A percentile compares a stretch with the other conserved stretches of the same genome.
These are phyloP conservation scores for Penicillium nucicola DNA, from an alignment of 495 filamentous ascomycete genomes.

Conservation along the genomic window DNA sequence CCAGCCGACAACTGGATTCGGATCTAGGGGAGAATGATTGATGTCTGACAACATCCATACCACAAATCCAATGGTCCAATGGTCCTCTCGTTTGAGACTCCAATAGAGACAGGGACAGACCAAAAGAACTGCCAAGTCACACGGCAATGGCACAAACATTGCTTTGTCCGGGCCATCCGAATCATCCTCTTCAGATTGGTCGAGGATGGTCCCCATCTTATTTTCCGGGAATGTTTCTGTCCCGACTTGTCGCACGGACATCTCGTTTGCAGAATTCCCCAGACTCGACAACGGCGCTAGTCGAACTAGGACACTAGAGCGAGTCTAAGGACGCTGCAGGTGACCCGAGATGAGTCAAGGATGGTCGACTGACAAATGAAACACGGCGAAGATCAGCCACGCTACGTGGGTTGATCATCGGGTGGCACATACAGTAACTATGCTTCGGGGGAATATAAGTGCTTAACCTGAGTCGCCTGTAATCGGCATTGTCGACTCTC, in stretches of 20 bases:
- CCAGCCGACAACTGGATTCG: slow-evolving; percentile 8
- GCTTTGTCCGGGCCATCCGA: not conserved
- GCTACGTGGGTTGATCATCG: slow-evolving; percentile 6
- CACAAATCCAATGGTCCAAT: no score
- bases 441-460: no score
- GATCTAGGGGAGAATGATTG: slow-evolving; percentile 17
- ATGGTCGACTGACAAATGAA: slow-evolving; percentile 23
- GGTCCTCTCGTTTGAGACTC: no score
- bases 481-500: no score
- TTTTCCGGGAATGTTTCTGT: no score
- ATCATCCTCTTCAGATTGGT: no score
- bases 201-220: no score
- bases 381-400: slow-evolving; percentile 13
- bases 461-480: no score
- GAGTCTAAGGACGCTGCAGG: slow-evolving; percentile 26
- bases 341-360: slow-evolving; percentile 28
- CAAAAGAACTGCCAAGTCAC: not conserved
- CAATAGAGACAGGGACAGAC: not conserved
- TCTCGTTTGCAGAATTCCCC: slow-evolving; percentile 30
- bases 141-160: not conserved
- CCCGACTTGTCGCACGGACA: slow-evolving; percentile 21
- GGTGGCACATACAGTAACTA: no score
- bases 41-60: not conserved
- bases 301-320: slow-evolving; percentile 18
- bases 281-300: slow-evolving; percentile 18